A percentile compares a stretch with the other conserved stretches of the same genome.
Conservation (phyloP, 2,329 filamentous ascomycete genomes). For the Pseudogymnoascus sp. region DNA sequence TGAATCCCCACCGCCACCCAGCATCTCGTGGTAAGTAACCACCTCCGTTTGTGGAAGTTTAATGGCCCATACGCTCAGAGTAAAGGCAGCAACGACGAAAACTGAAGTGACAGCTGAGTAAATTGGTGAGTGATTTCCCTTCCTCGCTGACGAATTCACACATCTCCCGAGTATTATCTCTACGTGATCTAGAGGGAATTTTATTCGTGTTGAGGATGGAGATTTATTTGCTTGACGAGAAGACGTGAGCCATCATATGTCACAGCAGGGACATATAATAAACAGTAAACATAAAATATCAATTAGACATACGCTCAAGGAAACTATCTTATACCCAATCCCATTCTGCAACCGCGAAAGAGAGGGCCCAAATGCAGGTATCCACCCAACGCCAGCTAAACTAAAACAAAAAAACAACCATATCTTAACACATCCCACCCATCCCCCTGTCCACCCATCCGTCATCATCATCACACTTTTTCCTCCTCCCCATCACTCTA, state of each 20-base stretch:
- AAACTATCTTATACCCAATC: constrained; percentile 7
- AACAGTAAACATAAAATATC: constrained; percentile 2
- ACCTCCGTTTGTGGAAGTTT: no score
- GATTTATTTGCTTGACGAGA: background rate
- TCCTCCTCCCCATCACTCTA: background rate
- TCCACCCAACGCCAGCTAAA: constrained; percentile 6
- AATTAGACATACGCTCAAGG: background rate
- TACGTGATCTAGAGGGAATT: no score
- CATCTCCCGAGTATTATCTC: no score
- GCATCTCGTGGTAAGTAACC: no score
- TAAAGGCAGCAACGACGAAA: no score
- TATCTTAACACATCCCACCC: constrained; percentile 3
- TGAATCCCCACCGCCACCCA: no score
- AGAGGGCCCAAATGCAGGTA: constrained; percentile 5
- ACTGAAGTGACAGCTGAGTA: no score
- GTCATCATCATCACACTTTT: constrained; percentile 4
- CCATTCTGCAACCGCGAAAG: background rate
- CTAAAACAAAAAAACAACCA: background rate
- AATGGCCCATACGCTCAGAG: no score
- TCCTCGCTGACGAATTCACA: no score
- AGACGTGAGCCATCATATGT: background rate
- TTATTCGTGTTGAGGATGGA: no score
- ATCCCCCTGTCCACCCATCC: background rate
- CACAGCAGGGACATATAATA: background rate
- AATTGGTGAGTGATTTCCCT: no score